Evolutionary conservation across 306 rosid species (phyloP), one percentile per base, ranked within the genome.

Genomic region (Castanea sativa): DNA sequence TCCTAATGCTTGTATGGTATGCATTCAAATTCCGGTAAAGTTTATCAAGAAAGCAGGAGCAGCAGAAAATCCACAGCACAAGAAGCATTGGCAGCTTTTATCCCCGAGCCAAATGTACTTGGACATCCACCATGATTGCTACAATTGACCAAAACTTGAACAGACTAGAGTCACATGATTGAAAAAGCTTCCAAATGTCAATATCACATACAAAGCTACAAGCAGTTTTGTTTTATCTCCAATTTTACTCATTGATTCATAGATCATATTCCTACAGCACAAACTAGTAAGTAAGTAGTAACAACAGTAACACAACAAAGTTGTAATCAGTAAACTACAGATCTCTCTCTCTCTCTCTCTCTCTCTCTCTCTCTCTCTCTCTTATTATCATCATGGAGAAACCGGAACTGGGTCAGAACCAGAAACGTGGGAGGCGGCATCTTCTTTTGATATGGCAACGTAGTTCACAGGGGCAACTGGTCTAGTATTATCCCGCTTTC

Each of bases 361-460:
- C 20, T n/a, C 15, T 71, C 59, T 45, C 75, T 81, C 73, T 38
- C 30, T 56, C 6, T 64, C 71, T 0, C 1, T 49, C 72, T 12
- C 67, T 60, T 60, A 68, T 33, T 10, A 45, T 27, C 15, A 13
- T 84, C 83, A 95, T 75, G 97, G 97, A 53, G 99, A 91, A 76
- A 85, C 81, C 1, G 93, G 88, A 86, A 79, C 69, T 7, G 92
- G 84, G 49, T 95, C 98, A 10, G 90, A 73, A 64, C 94, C 98
- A 33, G 98, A 92, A 84, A 88, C 80, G 11, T 91, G 94, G 52
- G 98, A 95, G 27, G 86, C 91, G 38, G 85, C 91, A 73, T 95
- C 99, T 30, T 91, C 98, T 85, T 95, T 95, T 9, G 97, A 86
- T 35, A 95, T 81, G 14, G 97, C 91, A n/a, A 91, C 97, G 23